Evolutionary conservation across 2,329 filamentous ascomycete species (phyloP).

Genomic region (Dactylellina drechsleri): DNA sequence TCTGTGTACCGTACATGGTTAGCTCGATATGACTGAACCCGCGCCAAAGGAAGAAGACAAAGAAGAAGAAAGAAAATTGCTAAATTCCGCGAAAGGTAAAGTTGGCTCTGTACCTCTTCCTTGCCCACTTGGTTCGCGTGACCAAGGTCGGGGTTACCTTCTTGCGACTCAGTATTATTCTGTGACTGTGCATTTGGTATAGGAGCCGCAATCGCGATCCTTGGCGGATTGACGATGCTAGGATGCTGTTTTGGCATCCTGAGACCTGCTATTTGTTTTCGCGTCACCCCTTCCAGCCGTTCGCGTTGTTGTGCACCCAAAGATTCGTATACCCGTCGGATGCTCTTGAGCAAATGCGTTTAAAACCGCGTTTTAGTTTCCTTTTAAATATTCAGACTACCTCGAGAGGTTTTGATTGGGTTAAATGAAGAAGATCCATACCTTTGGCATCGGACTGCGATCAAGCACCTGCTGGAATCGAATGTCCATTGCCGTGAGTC

Average conservation of each 20-base stretch:
- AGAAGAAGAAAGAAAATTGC: too few relatives aligned
- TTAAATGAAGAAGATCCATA: neutral
- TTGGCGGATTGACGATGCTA: neutral
- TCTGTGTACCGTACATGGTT: neutral
- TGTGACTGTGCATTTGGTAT: neutral
- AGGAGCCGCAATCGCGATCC: neutral
- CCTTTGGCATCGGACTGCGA: slow-evolving; percentile 41
- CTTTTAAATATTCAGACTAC: neutral
- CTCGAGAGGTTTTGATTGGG: too few relatives aligned
- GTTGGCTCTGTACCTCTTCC: neutral
- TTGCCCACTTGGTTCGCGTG: neutral
- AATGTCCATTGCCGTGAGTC: slow-evolving; percentile 20
- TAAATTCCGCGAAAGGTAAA: too few relatives aligned
- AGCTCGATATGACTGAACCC: too few relatives aligned
- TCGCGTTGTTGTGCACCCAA: slow-evolving; percentile 13
- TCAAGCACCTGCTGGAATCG: slow-evolving; percentile 39
- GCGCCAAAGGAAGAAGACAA: too few relatives aligned
- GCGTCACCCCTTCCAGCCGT: neutral
- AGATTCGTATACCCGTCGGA: slow-evolving; percentile 28
- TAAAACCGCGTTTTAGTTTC: neutral
- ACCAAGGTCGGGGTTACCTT: neutral
- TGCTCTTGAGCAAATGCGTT: slow-evolving; percentile 8
- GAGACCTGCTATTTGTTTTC: neutral
- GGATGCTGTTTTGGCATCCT: too few relatives aligned
- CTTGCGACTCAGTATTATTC: neutral